phyloP scores from a whole-genome alignment of 805 yeast genomes.

The Ascoidea rubescens region DNA sequence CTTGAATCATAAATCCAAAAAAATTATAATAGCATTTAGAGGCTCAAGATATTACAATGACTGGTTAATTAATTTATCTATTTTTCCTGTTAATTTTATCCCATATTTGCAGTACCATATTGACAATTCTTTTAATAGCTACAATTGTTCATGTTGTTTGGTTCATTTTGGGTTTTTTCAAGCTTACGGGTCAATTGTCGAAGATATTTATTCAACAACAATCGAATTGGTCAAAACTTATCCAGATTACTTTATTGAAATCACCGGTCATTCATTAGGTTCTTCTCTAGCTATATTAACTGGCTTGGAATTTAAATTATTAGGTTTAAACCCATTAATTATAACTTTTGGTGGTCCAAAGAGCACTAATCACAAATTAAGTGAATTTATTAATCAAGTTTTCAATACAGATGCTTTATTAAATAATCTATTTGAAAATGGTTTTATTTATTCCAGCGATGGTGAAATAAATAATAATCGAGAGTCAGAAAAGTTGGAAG shows the following conservation, averaged over 20 bases:
- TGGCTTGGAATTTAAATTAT: slow-evolving; percentile 43
- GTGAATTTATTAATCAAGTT: slow-evolving; percentile 34
- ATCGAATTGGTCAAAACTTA: slow-evolving; percentile 20
- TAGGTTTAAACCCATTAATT: slow-evolving; percentile 40
- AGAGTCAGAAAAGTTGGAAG: slow-evolving; percentile 7
- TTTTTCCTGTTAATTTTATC: slow-evolving; percentile 29
- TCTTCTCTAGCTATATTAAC: slow-evolving; percentile 54
- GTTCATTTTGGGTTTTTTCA: slow-evolving; percentile 55
- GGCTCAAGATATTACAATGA: slow-evolving; percentile 53
- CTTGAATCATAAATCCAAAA: slow-evolving; percentile 27
- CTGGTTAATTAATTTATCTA: slow-evolving; percentile 46
- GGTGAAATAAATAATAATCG: background rate
- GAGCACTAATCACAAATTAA: slow-evolving; percentile 39
- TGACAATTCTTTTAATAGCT: background rate
- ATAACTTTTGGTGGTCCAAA: slow-evolving; percentile 58
- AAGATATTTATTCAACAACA: slow-evolving; percentile 22
- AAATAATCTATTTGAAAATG: background rate
- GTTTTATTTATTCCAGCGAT: no score
- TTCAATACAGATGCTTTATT: slow-evolving; percentile 23
- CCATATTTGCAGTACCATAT: background rate
- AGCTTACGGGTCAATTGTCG: slow-evolving; percentile 28
- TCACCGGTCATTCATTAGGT: slow-evolving; percentile 67
- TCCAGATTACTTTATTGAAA: slow-evolving; percentile 35
- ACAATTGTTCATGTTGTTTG: slow-evolving; percentile 31
- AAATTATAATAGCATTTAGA: slow-evolving; percentile 39